A percentile compares a stretch with the other conserved stretches of the same genome.
These are phyloP conservation scores for Escallonia rubra DNA, from an alignment of 129 eudicot species.

Conservation along the genomic window DNA sequence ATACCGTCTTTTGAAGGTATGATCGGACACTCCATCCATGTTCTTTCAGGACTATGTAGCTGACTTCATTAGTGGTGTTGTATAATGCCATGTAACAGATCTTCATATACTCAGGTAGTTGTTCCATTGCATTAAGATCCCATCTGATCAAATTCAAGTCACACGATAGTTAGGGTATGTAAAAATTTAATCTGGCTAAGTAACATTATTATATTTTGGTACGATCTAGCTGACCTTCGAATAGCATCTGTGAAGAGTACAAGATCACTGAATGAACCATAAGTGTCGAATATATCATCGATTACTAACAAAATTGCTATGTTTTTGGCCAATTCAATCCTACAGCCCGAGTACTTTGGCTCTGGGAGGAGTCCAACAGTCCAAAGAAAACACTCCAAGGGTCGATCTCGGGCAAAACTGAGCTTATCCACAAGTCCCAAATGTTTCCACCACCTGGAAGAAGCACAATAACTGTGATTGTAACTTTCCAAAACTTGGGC, in stretches of 20 bases:
- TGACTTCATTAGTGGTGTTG: conserved; percentile 45
- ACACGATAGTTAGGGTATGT: too few species aligned
- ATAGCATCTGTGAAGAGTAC: conserved; percentile 44
- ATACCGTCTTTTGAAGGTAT: conserved; percentile 31
- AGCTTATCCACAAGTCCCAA: conserved; percentile 33
- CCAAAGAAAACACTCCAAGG: conserved; percentile 52
- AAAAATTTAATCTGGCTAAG: too few species aligned
- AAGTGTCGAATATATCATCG: conserved; percentile 54
- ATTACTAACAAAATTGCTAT: conserved; percentile 38
- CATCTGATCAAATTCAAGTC: conserved; percentile 24
- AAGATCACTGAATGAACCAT: conserved; percentile 51
- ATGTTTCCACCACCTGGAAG: conserved; percentile 53
- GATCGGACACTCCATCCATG: conserved; percentile 31
- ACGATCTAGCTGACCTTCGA: conserved; percentile 28
- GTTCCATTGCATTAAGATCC: conserved; percentile 43
- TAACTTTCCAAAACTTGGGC: too few species aligned
- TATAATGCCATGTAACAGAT: conserved; percentile 43
- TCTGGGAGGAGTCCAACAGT: conserved; percentile 40
- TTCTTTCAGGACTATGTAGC: conserved; percentile 31
- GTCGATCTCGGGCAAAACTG: conserved; percentile 45
- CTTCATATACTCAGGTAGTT: conserved; percentile 60
- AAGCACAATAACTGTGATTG: not conserved
- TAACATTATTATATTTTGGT: not conserved
- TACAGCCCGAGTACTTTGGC: conserved; percentile 23
- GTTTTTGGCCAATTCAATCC: conserved; percentile 43